Percentiles rank a stretch among this genome's conserved stretches.
Evolutionary conservation across 371 early-diverging fungal species (phyloP).

Genomic region (Apophysomyces ossiformis): DNA sequence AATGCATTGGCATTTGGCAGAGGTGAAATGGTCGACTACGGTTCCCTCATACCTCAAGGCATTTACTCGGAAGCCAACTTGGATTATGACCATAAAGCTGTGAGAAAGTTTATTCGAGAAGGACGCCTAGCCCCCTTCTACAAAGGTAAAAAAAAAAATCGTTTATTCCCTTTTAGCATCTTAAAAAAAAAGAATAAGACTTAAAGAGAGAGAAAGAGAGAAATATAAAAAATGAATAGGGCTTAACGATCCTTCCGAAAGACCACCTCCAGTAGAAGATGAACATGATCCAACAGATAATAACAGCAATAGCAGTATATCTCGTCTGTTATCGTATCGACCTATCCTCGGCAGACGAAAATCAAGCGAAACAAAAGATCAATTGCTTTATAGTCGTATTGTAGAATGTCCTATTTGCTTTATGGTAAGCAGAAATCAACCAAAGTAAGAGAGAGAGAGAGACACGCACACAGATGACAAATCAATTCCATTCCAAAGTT

Average conservation of each 20-base stretch:
- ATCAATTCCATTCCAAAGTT: slow-evolving; percentile 45
- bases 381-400: slow-evolving; percentile 45
- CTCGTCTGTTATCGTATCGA: neutral
- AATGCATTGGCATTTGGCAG: neutral
- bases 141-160: slow-evolving; percentile 51
- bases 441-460: no score
- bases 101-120: slow-evolving; percentile 69
- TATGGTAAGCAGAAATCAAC: slow-evolving; percentile 55
- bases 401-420: slow-evolving; percentile 94
- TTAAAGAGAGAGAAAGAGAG: no score
- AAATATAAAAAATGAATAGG: neutral
- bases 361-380: neutral
- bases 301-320: neutral
- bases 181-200: no score
- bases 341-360: slow-evolving; percentile 10
- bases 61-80: slow-evolving; percentile 58
- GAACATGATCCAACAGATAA: neutral
- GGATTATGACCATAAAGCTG: slow-evolving; percentile 75
- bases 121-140: slow-evolving; percentile 87
- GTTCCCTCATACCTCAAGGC: slow-evolving; percentile 67
- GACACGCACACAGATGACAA: no score
- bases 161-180: no score
- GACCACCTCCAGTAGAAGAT: neutral
- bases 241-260: neutral
- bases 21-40: slow-evolving; percentile 60